Conservation (phyloP, 1,284 basidiomycete species). For the Malassezia restricta region DNA sequence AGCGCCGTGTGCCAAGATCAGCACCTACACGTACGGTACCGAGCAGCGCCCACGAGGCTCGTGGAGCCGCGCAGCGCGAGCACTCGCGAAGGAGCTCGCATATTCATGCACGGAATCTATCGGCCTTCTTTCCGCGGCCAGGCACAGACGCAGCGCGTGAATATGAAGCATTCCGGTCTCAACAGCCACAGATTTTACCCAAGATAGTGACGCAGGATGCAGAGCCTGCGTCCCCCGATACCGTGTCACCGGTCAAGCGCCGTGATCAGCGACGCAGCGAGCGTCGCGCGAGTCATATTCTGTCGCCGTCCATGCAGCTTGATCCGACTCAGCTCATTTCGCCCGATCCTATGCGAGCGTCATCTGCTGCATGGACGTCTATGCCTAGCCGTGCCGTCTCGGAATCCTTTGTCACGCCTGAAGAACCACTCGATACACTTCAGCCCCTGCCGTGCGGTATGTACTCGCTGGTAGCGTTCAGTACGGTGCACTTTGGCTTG, state of each 20-base stretch:
- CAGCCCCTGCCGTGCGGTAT: not conserved
- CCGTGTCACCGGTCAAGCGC: not conserved
- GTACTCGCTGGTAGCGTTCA: slow-evolving; percentile 46
- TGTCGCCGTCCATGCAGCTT: not conserved
- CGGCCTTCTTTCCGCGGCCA: slow-evolving; percentile 41
- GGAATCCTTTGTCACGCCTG: not conserved
- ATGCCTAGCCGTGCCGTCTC: slow-evolving; percentile 2
- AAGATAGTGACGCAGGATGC: not conserved
- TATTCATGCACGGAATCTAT: slow-evolving; percentile 36
- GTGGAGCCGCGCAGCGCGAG: slow-evolving; percentile 18
- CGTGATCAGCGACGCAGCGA: slow-evolving; percentile 1
- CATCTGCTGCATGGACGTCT: slow-evolving; percentile 1
- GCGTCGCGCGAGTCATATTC: slow-evolving; percentile 9
- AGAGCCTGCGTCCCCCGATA: not conserved
- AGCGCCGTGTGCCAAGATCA: not conserved
- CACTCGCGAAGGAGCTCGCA: slow-evolving; percentile 36
- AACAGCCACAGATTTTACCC: not conserved
- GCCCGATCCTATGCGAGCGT: not conserved
- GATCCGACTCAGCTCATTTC: slow-evolving; percentile 2
- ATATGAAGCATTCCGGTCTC: slow-evolving; percentile 11
- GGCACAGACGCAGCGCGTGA: slow-evolving; percentile 38
- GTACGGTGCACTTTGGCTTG: slow-evolving; percentile 49
- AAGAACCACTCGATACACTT: not conserved
- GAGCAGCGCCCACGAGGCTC: not conserved
- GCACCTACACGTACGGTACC: no score